A percentile compares a stretch with the other conserved stretches of the same genome.
Conservation (phyloP, 192 early-diverging fungal species). For the Linnemannia elongata region DNA sequence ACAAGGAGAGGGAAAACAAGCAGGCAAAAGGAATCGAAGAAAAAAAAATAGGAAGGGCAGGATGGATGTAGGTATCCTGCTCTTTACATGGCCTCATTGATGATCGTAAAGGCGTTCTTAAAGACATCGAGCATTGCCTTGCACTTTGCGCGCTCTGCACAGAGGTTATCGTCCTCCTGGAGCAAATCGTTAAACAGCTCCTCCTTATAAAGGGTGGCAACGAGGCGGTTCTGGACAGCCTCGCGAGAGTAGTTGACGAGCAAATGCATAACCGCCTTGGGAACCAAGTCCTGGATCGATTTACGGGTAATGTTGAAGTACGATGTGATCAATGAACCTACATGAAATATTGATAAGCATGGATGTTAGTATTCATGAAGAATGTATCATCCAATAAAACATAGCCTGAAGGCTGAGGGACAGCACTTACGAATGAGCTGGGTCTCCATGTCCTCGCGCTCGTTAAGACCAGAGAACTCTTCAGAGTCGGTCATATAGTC, state of each 20-base stretch:
- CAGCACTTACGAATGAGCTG: constrained; percentile 78
- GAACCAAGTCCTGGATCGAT: constrained; percentile 83
- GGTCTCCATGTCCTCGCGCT: constrained; percentile 83
- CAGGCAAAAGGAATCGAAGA: background rate
- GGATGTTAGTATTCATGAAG: background rate
- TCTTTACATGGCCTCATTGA: constrained; percentile 68
- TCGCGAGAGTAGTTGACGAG: constrained; percentile 83
- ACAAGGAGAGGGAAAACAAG: background rate
- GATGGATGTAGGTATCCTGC: background rate
- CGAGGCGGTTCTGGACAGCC: constrained; percentile 81
- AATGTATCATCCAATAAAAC: background rate
- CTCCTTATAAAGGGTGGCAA: constrained; percentile 81
- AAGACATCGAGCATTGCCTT: constrained; percentile 83
- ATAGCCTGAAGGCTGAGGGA: background rate
- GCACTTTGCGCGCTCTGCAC: constrained; percentile 81
- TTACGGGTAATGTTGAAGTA: constrained; percentile 88
- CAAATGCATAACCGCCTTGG: constrained; percentile 88
- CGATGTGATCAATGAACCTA: constrained; percentile 78
- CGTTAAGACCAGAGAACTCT: constrained; percentile 31
- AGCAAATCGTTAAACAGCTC: constrained; percentile 77
- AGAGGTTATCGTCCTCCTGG: constrained; percentile 80
- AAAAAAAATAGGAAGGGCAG: background rate
- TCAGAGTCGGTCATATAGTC: constrained; percentile 25
- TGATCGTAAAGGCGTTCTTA: constrained; percentile 81
- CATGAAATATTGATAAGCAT: constrained; percentile 7